phyloP scores from a whole-genome alignment of 306 rosid species.

The Prinsepia uniflora region DNA sequence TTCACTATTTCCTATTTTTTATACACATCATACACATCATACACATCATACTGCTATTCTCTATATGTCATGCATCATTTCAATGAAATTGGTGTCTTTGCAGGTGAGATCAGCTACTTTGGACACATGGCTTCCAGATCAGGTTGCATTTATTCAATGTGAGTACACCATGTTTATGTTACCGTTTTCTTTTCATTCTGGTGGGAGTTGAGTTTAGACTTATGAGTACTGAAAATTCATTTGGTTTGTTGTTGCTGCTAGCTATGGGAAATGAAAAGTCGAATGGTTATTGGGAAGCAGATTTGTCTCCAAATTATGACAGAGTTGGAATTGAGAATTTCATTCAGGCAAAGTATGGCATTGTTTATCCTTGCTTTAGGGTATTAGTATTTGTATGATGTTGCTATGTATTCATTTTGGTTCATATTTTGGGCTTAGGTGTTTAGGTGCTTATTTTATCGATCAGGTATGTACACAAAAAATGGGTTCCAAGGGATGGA shows the following conservation, averaged over 20 bases:
- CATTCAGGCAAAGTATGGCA: constrained; percentile 83
- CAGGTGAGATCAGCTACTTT: constrained; percentile 93
- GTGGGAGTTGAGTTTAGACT: background rate
- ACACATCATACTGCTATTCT: background rate
- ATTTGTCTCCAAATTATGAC: constrained; percentile 78
- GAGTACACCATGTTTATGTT: constrained; percentile 19
- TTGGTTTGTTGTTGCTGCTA: constrained; percentile 24
- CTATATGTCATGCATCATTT: background rate
- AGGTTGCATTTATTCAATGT: constrained; percentile 86
- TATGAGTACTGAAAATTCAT: constrained; percentile 4
- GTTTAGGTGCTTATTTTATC: constrained; percentile 17
- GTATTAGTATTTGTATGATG: background rate
- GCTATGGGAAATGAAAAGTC: constrained; percentile 86
- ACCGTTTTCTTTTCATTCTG: constrained; percentile 8
- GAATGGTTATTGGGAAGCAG: constrained; percentile 87
- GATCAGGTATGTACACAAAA: constrained; percentile 74
- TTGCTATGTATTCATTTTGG: background rate
- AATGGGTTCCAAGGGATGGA: constrained; percentile 75
- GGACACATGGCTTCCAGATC: constrained; percentile 96
- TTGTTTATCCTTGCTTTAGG: constrained; percentile 16
- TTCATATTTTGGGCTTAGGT: constrained; percentile 15
- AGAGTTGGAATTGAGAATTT: constrained; percentile 90
- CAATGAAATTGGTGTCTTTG: constrained; percentile 18
- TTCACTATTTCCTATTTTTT: background rate
- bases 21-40: background rate